A percentile compares a stretch with the other conserved stretches of the same genome.
Conservation (phyloP, 1,284 basidiomycete genomes). For the Microbotryomycetes sp. region DNA sequence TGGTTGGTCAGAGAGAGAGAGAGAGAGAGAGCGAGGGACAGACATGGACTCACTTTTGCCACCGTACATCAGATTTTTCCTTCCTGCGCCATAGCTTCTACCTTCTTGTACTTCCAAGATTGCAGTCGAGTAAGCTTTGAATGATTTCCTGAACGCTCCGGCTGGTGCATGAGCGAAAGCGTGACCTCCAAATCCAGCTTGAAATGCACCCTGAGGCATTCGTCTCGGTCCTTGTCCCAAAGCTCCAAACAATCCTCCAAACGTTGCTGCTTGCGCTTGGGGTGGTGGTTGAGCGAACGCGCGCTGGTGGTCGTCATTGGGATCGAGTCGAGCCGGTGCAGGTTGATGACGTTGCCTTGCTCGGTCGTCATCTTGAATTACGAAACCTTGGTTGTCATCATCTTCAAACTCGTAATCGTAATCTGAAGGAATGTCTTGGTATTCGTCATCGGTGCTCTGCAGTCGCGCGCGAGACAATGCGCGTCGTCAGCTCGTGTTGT, state of each 20-base stretch:
- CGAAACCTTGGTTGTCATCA: conserved; percentile 26
- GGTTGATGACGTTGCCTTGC: neutral
- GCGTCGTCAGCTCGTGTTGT: neutral
- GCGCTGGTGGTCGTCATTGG: neutral
- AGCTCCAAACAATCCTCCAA: neutral
- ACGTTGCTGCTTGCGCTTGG: neutral
- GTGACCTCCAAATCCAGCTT: conserved; percentile 32
- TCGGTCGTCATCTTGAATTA: conserved; percentile 28
- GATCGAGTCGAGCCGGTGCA: neutral
- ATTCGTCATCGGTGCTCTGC: conserved; percentile 13
- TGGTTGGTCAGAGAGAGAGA: neutral
- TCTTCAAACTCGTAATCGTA: conserved; percentile 16
- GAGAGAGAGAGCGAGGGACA: no score
- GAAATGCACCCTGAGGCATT: conserved; percentile 27
- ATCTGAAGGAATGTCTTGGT: conserved; percentile 17
- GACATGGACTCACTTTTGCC: conserved; percentile 88
- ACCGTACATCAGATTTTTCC: conserved; percentile 76
- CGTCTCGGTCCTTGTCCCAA: conserved; percentile 5
- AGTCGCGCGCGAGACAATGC: neutral
- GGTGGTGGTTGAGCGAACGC: neutral
- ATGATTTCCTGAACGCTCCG: conserved; percentile 67
- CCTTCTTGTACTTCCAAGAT: conserved; percentile 39
- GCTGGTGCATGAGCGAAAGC: conserved; percentile 48
- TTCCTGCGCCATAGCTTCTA: conserved; percentile 24
- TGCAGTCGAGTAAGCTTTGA: conserved; percentile 49